These are phyloP conservation scores for Carallia brachiata DNA, from an alignment of 345 rosid species.

Conservation along the genomic window DNA sequence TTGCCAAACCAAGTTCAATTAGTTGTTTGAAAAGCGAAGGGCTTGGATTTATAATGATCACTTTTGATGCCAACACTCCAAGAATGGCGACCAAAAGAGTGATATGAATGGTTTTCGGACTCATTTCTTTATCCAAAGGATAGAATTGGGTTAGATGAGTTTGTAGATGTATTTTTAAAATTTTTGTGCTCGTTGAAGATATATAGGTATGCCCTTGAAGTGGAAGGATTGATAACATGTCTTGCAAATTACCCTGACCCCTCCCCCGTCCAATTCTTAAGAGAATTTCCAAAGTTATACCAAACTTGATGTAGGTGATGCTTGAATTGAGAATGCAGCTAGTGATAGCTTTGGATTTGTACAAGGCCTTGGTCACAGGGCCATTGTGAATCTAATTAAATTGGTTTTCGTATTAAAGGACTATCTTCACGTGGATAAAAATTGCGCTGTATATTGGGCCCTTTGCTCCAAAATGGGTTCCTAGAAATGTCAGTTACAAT, in stretches of 20 bases:
- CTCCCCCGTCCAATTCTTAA: conserved; percentile 10
- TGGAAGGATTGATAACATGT: conserved; percentile 66
- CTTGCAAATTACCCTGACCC: conserved; percentile 83
- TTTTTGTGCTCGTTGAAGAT: conserved; percentile 6
- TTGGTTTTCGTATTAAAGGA: background rate
- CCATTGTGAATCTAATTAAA: background rate
- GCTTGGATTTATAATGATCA: conserved; percentile 22
- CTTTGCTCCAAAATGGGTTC: no score
- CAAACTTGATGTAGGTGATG: conserved; percentile 6
- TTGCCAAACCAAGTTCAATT: conserved; percentile 4
- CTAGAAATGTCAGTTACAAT: no score
- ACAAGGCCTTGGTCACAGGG: background rate
- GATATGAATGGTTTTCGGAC: conserved; percentile 24
- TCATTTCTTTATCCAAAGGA: conserved; percentile 29
- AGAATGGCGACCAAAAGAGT: conserved; percentile 40
- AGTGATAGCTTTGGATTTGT: background rate
- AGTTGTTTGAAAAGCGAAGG: conserved; percentile 13
- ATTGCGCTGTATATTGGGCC: no score
- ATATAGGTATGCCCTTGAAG: conserved; percentile 58
- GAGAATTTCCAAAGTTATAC: conserved; percentile 26
- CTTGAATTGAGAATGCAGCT: conserved; percentile 10
- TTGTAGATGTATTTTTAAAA: background rate
- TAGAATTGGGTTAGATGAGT: background rate
- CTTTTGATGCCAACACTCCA: conserved; percentile 36
- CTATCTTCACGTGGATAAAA: background rate